phyloP scores from a whole-genome alignment of 1,284 basidiomycete genomes.

The Marasmius tenuissimus region DNA sequence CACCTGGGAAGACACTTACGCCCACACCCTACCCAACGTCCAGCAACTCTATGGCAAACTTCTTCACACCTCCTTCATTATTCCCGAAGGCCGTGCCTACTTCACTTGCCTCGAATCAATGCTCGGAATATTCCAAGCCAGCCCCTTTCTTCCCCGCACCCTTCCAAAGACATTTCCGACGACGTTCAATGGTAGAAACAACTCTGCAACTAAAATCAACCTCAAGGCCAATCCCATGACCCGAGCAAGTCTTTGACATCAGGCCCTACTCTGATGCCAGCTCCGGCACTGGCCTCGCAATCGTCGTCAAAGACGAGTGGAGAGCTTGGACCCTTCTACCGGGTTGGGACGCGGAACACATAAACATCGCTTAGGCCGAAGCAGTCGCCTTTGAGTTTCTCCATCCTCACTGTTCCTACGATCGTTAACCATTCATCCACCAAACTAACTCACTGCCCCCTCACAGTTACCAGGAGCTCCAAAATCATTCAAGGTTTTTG shows the following conservation, averaged over 20 bases:
- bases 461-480: too few relatives aligned
- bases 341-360: constrained; percentile 27
- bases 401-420: too few relatives aligned
- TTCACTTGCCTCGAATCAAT: constrained; percentile 31
- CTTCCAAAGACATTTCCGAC: too few relatives aligned
- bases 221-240: constrained; percentile 26
- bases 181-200: too few relatives aligned
- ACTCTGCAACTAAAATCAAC: too few relatives aligned
- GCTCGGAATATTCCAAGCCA: constrained; percentile 15
- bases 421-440: too few relatives aligned
- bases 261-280: constrained; percentile 44
- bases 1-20: background rate
- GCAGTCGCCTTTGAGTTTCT: constrained; percentile 38
- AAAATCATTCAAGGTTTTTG: too few relatives aligned
- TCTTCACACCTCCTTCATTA: constrained; percentile 25
- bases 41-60: constrained; percentile 35
- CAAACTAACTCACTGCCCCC: too few relatives aligned
- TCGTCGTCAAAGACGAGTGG: constrained; percentile 34
- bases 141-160: constrained; percentile 23
- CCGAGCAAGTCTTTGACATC: constrained; percentile 22
- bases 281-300: constrained; percentile 34
- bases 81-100: constrained; percentile 30
- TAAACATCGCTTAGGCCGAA: constrained; percentile 36
- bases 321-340: constrained; percentile 33
- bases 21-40: too few relatives aligned